Evolutionary conservation across 1,139 yeast genomes (phyloP).

Genomic region (Debaryomyces fabryi): DNA sequence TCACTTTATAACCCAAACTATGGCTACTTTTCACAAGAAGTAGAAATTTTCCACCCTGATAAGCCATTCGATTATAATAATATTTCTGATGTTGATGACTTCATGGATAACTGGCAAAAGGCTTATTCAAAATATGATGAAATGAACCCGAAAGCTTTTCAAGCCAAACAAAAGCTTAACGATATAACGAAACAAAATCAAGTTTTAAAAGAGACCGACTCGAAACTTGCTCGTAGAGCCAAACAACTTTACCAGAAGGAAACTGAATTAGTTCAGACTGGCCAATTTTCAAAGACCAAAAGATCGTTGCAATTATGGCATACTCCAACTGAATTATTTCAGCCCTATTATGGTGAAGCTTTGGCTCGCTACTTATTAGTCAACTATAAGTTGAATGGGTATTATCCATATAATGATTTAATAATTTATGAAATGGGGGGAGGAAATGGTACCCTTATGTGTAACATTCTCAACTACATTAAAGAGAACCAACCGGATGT

Average conservation of each 20-base stretch:
- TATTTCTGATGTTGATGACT: slow-evolving; percentile 67
- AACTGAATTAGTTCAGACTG: slow-evolving; percentile 14
- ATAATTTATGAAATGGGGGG: slow-evolving; percentile 88
- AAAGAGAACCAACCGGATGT: slow-evolving; percentile 69
- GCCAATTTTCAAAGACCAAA: slow-evolving; percentile 24
- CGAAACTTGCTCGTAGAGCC: slow-evolving; percentile 40
- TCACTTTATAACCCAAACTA: slow-evolving; percentile 79
- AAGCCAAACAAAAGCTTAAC: slow-evolving; percentile 18
- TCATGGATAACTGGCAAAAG: slow-evolving; percentile 66
- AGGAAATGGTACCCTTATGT: slow-evolving; percentile 87
- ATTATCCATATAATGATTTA: slow-evolving; percentile 63
- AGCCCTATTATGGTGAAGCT: slow-evolving; percentile 84
- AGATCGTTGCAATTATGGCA: slow-evolving; percentile 79
- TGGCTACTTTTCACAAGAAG: slow-evolving; percentile 81
- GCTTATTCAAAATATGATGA: slow-evolving; percentile 64
- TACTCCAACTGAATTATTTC: slow-evolving; percentile 85
- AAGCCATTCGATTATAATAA: slow-evolving; percentile 62
- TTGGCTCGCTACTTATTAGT: slow-evolving; percentile 72
- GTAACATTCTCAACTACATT: slow-evolving; percentile 71
- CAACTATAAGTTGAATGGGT: slow-evolving; percentile 65
- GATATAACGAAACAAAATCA: slow-evolving; percentile 19
- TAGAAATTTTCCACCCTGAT: slow-evolving; percentile 70
- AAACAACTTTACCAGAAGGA: slow-evolving; percentile 35
- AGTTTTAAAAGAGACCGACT: slow-evolving; percentile 19
- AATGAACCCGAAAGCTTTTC: slow-evolving; percentile 17